These are phyloP conservation scores for Pythium biforme DNA, from an alignment of 352 stramenopile species.

Conservation along the genomic window DNA sequence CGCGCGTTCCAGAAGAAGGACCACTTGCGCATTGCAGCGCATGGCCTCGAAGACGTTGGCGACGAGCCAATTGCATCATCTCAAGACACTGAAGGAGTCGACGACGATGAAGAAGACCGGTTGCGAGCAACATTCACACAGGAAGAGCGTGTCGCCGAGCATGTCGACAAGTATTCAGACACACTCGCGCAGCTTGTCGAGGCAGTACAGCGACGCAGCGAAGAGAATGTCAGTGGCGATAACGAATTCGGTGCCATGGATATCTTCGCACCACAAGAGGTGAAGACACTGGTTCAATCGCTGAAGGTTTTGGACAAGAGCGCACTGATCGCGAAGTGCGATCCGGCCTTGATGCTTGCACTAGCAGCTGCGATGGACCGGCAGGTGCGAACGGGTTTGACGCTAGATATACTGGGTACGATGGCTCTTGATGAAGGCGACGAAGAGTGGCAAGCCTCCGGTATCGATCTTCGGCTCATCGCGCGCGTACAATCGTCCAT, in stretches of 20 bases:
- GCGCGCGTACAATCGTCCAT: conserved; percentile 41
- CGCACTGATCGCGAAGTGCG: conserved; percentile 51
- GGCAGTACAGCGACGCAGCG: conserved; percentile 31
- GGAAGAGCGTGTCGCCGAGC: conserved; percentile 52
- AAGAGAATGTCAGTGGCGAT: conserved; percentile 24
- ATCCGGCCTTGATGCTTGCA: conserved; percentile 50
- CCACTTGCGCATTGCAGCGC: conserved; percentile 3
- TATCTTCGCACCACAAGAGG: conserved; percentile 46
- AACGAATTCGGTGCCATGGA: conserved; percentile 36
- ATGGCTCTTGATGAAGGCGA: conserved; percentile 34
- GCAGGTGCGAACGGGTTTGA: conserved; percentile 44
- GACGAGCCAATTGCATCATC: conserved; percentile 16
- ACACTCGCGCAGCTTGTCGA: conserved; percentile 45
- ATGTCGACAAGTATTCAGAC: conserved; percentile 66
- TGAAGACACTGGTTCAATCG: conserved; percentile 63
- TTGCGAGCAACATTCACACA: conserved; percentile 44
- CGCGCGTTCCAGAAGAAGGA: conserved; percentile 19
- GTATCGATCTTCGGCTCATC: conserved; percentile 39
- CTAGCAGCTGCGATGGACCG: conserved; percentile 57
- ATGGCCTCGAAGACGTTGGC: conserved; percentile 12
- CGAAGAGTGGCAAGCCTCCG: conserved; percentile 34
- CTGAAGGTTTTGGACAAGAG: conserved; percentile 73
- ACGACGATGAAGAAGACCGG: conserved; percentile 31
- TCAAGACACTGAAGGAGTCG: conserved; percentile 18
- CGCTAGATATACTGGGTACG: conserved; percentile 30